A percentile compares a stretch with the other conserved stretches of the same genome.
Evolutionary conservation across 257 asterid species (phyloP).

Genomic region (Gardenia jasminoides): DNA sequence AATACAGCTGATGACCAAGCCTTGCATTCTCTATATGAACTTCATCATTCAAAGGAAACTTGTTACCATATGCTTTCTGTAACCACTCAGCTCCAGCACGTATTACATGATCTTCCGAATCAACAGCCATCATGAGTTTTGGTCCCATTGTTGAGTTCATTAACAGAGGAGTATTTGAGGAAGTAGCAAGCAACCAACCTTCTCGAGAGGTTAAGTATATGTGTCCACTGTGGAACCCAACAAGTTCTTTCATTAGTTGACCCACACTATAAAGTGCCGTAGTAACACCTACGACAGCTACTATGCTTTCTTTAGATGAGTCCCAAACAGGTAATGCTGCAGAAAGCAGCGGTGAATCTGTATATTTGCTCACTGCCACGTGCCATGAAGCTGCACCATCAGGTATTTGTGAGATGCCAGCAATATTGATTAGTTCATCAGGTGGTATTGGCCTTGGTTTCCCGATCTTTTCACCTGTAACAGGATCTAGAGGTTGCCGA

Average conservation of each 20-base stretch:
- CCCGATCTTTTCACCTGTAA: constrained; percentile 63
- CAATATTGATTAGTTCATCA: constrained; percentile 77
- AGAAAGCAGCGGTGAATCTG: constrained; percentile 80
- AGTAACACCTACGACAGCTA: constrained; percentile 90
- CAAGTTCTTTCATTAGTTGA: constrained; percentile 83
- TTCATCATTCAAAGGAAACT: constrained; percentile 62
- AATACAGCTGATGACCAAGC: constrained; percentile 61
- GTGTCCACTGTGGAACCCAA: constrained; percentile 87
- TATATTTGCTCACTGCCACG: constrained; percentile 80
- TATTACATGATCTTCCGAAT: constrained; percentile 67
- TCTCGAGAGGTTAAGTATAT: constrained; percentile 86
- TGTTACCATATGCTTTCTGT: constrained; percentile 47
- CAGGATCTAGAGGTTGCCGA: constrained; percentile 73
- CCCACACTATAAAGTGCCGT: constrained; percentile 93
- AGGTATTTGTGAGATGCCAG: constrained; percentile 90
- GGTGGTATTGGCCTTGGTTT: constrained; percentile 61
- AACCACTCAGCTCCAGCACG: constrained; percentile 77
- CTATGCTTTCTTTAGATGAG: constrained; percentile 58
- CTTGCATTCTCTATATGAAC: constrained; percentile 81
- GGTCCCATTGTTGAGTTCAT: constrained; percentile 59
- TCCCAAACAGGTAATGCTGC: constrained; percentile 96
- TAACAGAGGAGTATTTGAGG: constrained; percentile 65
- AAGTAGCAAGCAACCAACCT: constrained; percentile 92
- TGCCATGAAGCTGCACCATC: constrained; percentile 95
- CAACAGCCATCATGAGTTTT: constrained; percentile 75